Conservation (phyloP, 805 yeast species). For the Saturnispora kantuleensis region DNA sequence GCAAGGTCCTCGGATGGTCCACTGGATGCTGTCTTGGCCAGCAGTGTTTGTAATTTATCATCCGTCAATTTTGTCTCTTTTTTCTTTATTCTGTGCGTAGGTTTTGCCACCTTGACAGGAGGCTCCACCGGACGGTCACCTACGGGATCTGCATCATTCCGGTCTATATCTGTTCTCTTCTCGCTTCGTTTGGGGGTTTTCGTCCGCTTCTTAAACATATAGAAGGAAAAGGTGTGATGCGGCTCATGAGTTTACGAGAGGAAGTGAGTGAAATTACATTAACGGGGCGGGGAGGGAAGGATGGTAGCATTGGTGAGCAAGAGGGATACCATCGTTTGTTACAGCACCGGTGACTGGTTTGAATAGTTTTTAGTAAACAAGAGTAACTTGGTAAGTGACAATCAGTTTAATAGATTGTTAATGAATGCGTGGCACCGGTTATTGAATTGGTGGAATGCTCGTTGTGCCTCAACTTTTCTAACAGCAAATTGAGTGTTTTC, state of each 20-base stretch:
- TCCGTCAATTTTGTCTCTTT: neutral
- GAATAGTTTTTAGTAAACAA: no score
- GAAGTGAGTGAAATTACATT: neutral
- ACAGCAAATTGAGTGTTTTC: no score
- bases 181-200: slow-evolving; percentile 12
- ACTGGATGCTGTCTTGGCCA: neutral
- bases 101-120: neutral
- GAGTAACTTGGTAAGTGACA: no score
- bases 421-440: no score
- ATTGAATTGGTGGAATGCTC: no score
- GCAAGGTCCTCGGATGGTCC: neutral
- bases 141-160: no score
- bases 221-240: neutral
- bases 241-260: neutral
- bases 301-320: no score
- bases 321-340: no score
- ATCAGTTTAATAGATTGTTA: no score
- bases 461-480: no score
- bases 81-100: neutral
- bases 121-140: neutral
- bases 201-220: slow-evolving; percentile 32
- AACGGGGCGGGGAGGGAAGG: neutral
- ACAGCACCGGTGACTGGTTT: no score
- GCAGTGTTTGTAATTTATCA: neutral
- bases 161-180: neutral